Evolutionary conservation across 2,329 filamentous ascomycete species (phyloP).

Genomic region (Acrodontium crateriforme): DNA sequence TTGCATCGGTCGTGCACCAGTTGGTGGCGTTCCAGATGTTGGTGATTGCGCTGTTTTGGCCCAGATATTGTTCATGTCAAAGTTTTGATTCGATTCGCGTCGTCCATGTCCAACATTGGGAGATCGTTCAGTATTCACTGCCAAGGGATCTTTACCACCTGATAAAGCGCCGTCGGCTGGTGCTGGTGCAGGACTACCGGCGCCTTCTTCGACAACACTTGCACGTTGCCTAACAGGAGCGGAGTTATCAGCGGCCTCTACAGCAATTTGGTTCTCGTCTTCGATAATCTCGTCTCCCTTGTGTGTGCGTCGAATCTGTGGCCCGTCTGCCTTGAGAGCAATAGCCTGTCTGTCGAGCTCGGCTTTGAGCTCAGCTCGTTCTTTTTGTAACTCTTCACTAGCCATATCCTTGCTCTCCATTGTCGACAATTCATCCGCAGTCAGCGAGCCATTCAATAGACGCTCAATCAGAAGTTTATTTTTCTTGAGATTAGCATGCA

Average conservation of each 20-base stretch:
- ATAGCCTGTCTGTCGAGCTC: slow-evolving; percentile 73
- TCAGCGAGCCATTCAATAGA: slow-evolving; percentile 58
- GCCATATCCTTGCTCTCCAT: slow-evolving; percentile 89
- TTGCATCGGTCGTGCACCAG: slow-evolving; percentile 32
- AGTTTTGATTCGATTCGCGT: slow-evolving; percentile 32
- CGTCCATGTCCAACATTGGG: slow-evolving; percentile 6
- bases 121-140: slow-evolving; percentile 9
- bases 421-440: slow-evolving; percentile 61
- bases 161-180: not conserved
- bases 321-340: slow-evolving; percentile 56
- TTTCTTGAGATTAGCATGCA: slow-evolving; percentile 78
- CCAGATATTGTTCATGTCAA: slow-evolving; percentile 79
- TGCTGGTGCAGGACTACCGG: slow-evolving; percentile 2
- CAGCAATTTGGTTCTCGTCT: slow-evolving; percentile 41
- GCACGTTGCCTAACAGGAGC: slow-evolving; percentile 30
- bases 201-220: slow-evolving; percentile 19
- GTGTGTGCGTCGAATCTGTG: slow-evolving; percentile 76
- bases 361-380: slow-evolving; percentile 64
- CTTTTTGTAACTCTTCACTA: slow-evolving; percentile 71
- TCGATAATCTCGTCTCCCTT: slow-evolving; percentile 90
- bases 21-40: slow-evolving; percentile 19
- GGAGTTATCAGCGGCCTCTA: slow-evolving; percentile 34
- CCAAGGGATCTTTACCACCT: slow-evolving; percentile 8
- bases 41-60: slow-evolving; percentile 64
- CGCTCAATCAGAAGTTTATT: slow-evolving; percentile 67